A percentile compares a stretch with the other conserved stretches of the same genome.
phyloP scores from a whole-genome alignment of 129 eudicot species.

The Heracleum sosnowskyi region DNA sequence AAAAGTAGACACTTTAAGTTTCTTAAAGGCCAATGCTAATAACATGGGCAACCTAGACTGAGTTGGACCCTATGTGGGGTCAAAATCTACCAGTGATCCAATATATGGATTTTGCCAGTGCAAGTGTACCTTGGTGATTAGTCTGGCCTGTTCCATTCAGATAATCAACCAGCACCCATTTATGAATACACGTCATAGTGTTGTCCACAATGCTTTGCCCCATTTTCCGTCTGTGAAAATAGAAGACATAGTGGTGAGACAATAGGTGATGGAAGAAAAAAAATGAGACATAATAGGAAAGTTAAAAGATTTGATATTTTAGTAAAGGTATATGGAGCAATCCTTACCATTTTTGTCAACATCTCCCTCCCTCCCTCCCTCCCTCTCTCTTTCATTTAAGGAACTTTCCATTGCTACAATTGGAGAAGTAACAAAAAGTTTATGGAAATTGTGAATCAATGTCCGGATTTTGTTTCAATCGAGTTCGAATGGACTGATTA shows the following conservation, averaged over 20 bases:
- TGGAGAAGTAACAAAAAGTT: neutral
- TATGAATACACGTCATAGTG: too few relatives aligned
- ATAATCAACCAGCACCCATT: neutral
- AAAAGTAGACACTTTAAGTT: neutral
- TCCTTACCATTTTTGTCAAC: neutral
- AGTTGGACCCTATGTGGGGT: neutral
- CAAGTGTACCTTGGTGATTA: neutral
- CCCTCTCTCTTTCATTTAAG: neutral
- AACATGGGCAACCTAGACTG: neutral
- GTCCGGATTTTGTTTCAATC: neutral
- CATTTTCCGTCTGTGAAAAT: too few relatives aligned
- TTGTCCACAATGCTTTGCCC: too few relatives aligned
- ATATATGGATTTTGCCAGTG: neutral
- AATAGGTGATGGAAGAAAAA: too few relatives aligned
- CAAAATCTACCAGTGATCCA: neutral
- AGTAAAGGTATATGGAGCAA: too few relatives aligned
- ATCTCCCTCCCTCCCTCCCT: neutral
- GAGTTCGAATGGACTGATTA: too few relatives aligned
- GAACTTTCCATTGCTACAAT: neutral
- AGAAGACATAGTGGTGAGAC: too few relatives aligned
- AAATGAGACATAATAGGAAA: too few relatives aligned
- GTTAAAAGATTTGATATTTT: neutral
- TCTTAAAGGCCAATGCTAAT: neutral
- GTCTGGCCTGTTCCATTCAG: neutral
- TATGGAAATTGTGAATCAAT: neutral